phyloP scores from a whole-genome alignment of 306 rosid species.

The Rosa lucieae region DNA sequence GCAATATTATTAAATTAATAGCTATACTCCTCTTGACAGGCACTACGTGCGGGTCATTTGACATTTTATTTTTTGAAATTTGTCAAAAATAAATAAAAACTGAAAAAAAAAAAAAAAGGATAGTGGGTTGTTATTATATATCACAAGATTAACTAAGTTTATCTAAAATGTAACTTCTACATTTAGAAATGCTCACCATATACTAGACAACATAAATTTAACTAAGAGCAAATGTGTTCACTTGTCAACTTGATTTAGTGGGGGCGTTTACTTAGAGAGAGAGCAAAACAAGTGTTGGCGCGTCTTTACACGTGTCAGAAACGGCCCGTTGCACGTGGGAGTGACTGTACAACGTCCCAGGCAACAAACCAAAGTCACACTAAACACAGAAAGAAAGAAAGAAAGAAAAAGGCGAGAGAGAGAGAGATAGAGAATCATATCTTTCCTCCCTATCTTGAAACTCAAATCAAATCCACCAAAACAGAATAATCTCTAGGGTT shows the following conservation, averaged over 20 bases:
- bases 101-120: too few species aligned
- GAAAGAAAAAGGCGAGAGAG: background rate
- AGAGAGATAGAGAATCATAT: background rate
- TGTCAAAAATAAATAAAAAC: too few species aligned
- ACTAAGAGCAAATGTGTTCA: background rate
- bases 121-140: too few species aligned
- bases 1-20: too few species aligned
- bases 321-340: background rate
- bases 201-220: too few species aligned
- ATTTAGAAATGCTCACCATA: too few species aligned
- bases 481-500: constrained; percentile 38
- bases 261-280: background rate
- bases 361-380: background rate
- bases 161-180: too few species aligned
- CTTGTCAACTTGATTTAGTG: background rate
- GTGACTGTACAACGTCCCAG: background rate
- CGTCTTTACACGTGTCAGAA: constrained; percentile 9
- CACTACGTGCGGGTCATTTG: too few species aligned
- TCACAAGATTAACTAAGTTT: too few species aligned
- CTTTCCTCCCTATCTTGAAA: background rate
- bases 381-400: background rate
- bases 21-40: too few species aligned
- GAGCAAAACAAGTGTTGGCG: background rate
- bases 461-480: background rate
- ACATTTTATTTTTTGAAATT: too few species aligned